Base-by-base conservation (phyloP, 169 alveolate species). In the Cryptosporidium andersoni region DNA sequence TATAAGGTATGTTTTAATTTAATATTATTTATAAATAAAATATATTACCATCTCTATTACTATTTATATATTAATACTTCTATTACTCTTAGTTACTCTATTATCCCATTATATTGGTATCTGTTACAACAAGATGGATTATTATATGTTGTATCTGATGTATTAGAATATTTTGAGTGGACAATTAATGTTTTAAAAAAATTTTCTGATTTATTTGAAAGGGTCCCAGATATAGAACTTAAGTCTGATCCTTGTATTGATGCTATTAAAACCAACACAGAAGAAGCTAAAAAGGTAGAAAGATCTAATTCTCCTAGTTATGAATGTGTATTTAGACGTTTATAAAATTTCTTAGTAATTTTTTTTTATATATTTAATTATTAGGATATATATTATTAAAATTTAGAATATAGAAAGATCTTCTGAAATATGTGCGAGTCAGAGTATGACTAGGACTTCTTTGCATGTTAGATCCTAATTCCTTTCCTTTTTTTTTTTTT, bases 111-210 rank as follows among this genome's bases (percentile, higher is more conserved):
- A 89, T 82, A 64, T 91, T 51, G 94, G 94, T 91, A 64, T 34
- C 43, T 40, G 6, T 8, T 56, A 6, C 67, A 64, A 55, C 51
- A 52, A 51, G 82, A 52, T 1, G 81, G 80, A 7, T 56, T 88
- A 64, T 39, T 91, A 40, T 81, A 68, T 80, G 65, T 90, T 53
- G 94, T 93, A n/a, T 92, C 96, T 1, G 96, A 94, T 66, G 96
- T 94, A 64, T 90, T 82, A 81, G 95, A 92, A 42, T 90, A 92
- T 43, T 91, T 85, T 56, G 88, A 81, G 63, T 94, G 96, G 96
- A 62, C 63, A 43, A 89, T 89, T 60, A 66, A 80, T 58, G 88
- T 68, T 2, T 81, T 91, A 25, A 88, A 88, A 55, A 66, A 64
- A 37, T 90, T 81, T 81, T 90, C 85, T 43, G 91, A 90, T 39